Conservation (phyloP, 2,329 filamentous ascomycete genomes). For the Penicillium sp. region DNA sequence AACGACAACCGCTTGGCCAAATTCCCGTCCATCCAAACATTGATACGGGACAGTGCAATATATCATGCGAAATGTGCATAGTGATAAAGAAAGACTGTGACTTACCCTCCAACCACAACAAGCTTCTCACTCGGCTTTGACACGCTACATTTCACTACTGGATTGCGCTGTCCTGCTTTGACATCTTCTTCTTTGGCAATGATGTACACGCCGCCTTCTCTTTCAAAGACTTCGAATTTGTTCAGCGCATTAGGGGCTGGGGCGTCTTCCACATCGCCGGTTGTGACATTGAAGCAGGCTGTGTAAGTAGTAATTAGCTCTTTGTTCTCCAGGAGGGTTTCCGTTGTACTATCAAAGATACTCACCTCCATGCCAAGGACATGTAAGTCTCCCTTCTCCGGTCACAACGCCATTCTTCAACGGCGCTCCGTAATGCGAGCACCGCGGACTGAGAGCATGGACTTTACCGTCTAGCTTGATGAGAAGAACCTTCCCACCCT, state of each 20-base stretch:
- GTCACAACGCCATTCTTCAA: constrained; percentile 82
- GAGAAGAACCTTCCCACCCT: constrained; percentile 80
- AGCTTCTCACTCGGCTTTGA: constrained; percentile 56
- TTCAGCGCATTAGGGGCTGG: constrained; percentile 84
- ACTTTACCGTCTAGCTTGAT: constrained; percentile 73
- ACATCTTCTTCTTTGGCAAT: constrained; percentile 74
- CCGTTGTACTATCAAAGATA: constrained; percentile 3
- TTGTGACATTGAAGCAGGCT: constrained; percentile 90
- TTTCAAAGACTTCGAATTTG: constrained; percentile 76
- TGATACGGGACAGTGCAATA: not conserved
- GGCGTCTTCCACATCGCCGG: constrained; percentile 92
- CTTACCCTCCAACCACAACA: constrained; percentile 75
- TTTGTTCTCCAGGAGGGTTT: not conserved
- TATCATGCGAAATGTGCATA: not conserved
- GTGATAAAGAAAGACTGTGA: not conserved
- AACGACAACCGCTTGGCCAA: not conserved
- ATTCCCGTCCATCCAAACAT: not conserved
- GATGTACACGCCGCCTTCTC: constrained; percentile 79
- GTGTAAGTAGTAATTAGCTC: constrained; percentile 10
- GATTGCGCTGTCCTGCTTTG: constrained; percentile 70
- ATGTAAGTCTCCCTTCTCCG: constrained; percentile 77
- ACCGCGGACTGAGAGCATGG: constrained; percentile 78
- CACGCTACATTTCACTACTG: constrained; percentile 69
- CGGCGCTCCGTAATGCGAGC: constrained; percentile 89
- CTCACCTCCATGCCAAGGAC: constrained; percentile 92